A percentile compares a stretch with the other conserved stretches of the same genome.
Evolutionary conservation across 257 asterid species (phyloP).

Genomic region (Penstemon newberryi): DNA sequence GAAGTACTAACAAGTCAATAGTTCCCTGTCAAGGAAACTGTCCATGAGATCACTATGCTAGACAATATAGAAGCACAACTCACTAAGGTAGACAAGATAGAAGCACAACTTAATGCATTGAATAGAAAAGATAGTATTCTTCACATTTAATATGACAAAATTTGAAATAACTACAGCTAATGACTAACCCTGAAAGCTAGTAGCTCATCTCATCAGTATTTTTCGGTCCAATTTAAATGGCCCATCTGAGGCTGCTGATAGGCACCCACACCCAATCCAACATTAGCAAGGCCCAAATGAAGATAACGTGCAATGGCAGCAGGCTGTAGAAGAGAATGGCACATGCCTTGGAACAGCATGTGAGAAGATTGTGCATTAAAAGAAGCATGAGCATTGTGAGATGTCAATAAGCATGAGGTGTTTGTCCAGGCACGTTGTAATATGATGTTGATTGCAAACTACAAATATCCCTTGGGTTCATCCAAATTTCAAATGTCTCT

Average conservation of each 20-base stretch:
- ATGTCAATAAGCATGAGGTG: slow-evolving; percentile 82
- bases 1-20: no score
- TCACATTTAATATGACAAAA: no score
- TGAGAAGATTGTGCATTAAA: slow-evolving; percentile 70
- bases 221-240: slow-evolving; percentile 84
- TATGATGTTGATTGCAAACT: slow-evolving; percentile 65
- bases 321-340: slow-evolving; percentile 60
- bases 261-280: slow-evolving; percentile 75
- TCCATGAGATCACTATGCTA: no score
- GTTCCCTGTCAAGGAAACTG: no score
- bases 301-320: slow-evolving; percentile 74
- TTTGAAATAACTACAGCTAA: no score
- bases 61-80: no score
- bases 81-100: no score
- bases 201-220: slow-evolving; percentile 47
- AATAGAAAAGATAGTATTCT: no score
- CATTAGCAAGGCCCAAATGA: slow-evolving; percentile 70
- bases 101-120: no score
- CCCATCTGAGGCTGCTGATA: slow-evolving; percentile 94
- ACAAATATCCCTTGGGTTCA: no score
- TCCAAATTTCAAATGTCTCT: no score
- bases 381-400: slow-evolving; percentile 62
- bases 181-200: no score
- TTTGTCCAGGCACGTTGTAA: slow-evolving; percentile 83
- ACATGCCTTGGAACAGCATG: slow-evolving; percentile 86